These are phyloP conservation scores for Schizochytrium sp. DNA, from an alignment of 108 stramenopile genomes.

Conservation along the genomic window DNA sequence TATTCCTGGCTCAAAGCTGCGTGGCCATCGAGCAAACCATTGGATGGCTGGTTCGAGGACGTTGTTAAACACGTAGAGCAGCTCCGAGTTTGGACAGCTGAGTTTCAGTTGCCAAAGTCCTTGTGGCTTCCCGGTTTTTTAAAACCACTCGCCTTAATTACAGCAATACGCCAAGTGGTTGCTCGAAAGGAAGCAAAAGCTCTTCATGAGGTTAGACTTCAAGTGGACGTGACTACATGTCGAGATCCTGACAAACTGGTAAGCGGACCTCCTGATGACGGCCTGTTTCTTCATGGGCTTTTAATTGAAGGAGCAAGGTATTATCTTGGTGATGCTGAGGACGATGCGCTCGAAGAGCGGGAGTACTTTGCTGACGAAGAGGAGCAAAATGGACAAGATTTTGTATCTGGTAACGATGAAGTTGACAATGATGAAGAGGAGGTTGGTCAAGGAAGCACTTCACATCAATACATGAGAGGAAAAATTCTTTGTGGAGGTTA, in stretches of 20 bases:
- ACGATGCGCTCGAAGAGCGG: slow-evolving; percentile 61
- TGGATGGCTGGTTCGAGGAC: slow-evolving; percentile 79
- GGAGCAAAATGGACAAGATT: slow-evolving; percentile 60
- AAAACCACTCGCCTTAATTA: slow-evolving; percentile 82
- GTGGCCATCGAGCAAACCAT: slow-evolving; percentile 82
- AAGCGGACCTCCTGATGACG: slow-evolving; percentile 67
- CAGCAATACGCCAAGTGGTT: slow-evolving; percentile 84
- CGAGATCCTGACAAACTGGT: slow-evolving; percentile 71
- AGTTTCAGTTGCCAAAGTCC: slow-evolving; percentile 78
- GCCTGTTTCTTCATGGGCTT: slow-evolving; percentile 81
- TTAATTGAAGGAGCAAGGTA: slow-evolving; percentile 85
- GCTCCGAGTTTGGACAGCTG: slow-evolving; percentile 75
- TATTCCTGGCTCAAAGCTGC: slow-evolving; percentile 69
- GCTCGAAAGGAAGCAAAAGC: slow-evolving; percentile 77
- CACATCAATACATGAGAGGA: slow-evolving; percentile 61
- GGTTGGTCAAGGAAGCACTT: slow-evolving; percentile 64
- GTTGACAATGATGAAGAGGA: neutral
- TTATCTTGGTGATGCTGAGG: slow-evolving; percentile 73
- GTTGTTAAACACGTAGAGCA: slow-evolving; percentile 79
- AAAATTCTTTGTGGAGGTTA: slow-evolving; percentile 64
- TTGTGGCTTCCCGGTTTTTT: slow-evolving; percentile 86
- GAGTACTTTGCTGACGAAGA: slow-evolving; percentile 15
- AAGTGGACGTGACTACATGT: slow-evolving; percentile 80
- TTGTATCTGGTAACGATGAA: slow-evolving; percentile 62
- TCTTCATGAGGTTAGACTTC: slow-evolving; percentile 83